phyloP scores from a whole-genome alignment of 768 basidiomycete species.

The Hydnum rufescens region DNA sequence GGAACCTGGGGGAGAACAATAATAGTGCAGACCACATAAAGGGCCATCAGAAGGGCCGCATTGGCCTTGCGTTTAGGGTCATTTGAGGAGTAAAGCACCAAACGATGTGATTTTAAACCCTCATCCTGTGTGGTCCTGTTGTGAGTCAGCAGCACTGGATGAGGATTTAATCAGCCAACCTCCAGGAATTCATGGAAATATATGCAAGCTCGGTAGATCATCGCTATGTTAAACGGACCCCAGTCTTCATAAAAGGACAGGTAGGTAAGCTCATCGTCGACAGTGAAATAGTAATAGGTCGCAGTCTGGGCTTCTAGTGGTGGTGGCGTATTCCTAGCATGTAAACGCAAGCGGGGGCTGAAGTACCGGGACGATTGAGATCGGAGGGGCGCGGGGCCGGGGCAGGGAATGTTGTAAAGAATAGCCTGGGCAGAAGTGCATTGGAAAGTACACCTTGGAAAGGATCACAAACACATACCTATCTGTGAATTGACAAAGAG shows the following conservation, averaged over 20 bases:
- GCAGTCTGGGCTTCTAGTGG: conserved; percentile 52
- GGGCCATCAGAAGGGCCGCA: conserved; percentile 80
- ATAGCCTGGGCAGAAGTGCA: conserved; percentile 31
- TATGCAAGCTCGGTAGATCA: conserved; percentile 85
- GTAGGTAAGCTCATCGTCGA: conserved; percentile 84
- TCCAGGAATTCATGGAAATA: conserved; percentile 77
- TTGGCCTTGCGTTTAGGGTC: conserved; percentile 82
- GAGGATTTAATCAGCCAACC: no score
- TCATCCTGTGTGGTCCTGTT: conserved; percentile 48
- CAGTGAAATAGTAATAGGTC: conserved; percentile 75
- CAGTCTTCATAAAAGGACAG: conserved; percentile 90
- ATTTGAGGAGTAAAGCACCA: conserved; percentile 75
- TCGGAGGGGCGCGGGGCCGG: conserved; percentile 45
- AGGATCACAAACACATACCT: conserved; percentile 3
- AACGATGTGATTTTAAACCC: conserved; percentile 46
- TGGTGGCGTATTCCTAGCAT: conserved; percentile 30
- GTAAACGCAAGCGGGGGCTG: conserved; percentile 39
- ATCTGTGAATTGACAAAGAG: conserved; percentile 9
- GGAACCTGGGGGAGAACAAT: background rate
- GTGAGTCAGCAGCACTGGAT: conserved; percentile 13
- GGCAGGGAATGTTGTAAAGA: conserved; percentile 74
- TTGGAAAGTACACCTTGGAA: background rate
- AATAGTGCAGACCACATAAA: conserved; percentile 56
- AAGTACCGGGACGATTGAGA: conserved; percentile 40
- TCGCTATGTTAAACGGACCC: conserved; percentile 81